Evolutionary conservation across 164 flowering plant genomes (phyloP).

Genomic region (Chimonanthus praecox): DNA sequence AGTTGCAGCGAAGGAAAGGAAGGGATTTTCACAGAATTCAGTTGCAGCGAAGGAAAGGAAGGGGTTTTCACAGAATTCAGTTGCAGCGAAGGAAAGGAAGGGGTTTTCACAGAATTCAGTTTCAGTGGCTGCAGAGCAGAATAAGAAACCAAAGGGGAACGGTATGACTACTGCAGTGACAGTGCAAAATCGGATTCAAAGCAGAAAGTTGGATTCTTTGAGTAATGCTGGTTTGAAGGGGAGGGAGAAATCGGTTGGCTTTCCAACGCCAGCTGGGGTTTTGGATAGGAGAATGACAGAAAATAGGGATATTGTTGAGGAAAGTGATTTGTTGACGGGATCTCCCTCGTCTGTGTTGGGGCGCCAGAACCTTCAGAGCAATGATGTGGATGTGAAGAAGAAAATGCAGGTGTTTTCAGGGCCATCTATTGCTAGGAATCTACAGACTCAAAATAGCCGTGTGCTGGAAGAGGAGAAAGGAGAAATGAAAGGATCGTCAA

Average conservation of each 20-base stretch:
- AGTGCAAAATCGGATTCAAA: slow-evolving; percentile 17
- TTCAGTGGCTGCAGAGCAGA: slow-evolving; percentile 6
- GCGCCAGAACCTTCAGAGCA: slow-evolving; percentile 9
- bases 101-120: background rate
- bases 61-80: background rate
- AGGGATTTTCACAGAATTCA: background rate
- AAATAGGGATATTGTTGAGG: slow-evolving; percentile 8
- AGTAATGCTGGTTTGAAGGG: slow-evolving; percentile 4
- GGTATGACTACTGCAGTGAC: slow-evolving; percentile 14
- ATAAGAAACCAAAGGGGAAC: slow-evolving; percentile 14
- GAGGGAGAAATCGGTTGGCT: slow-evolving; percentile 7
- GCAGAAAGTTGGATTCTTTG: background rate
- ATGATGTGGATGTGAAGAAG: slow-evolving; percentile 4
- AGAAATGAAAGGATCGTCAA: slow-evolving; percentile 2
- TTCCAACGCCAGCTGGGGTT: background rate
- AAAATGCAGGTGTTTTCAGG: slow-evolving; percentile 7
- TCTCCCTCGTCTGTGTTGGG: background rate
- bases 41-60: slow-evolving; percentile 12
- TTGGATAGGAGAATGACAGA: slow-evolving; percentile 1
- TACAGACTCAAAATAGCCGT: slow-evolving; percentile 2
- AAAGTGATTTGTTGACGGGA: slow-evolving; percentile 10
- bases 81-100: background rate
- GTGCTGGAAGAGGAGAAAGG: slow-evolving; percentile 7
- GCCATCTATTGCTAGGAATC: slow-evolving; percentile 5
- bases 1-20: slow-evolving; percentile 21